Evolutionary conservation across 2,329 filamentous ascomycete species (phyloP), one percentile per base, ranked within the genome.

Genomic region (Eurotiales sp.): DNA sequence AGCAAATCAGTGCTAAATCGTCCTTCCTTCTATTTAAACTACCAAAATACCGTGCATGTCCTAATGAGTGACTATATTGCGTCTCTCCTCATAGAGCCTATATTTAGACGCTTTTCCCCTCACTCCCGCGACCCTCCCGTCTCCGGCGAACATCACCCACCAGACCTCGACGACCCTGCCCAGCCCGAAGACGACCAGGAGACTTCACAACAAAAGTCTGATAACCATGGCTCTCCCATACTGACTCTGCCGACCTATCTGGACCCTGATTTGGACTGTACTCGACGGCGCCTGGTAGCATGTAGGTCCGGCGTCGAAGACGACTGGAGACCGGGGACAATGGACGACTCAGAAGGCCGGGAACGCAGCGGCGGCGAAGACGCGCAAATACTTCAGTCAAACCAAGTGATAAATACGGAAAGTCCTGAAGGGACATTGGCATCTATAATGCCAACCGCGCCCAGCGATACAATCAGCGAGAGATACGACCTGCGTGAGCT

Each of bases 61-160:
- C 65, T 61, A 66, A 77, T 76, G 73, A 75, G 66, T 62, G 66
- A 68, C 59, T 71, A 71, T 45, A 64, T 75, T 46, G 65, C 64
- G 25, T 73, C 72, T 36, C 66, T 72, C 52, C 60, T 76, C 43
- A 68, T 71, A 53, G 72, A 74, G 58, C 66, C 71, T 44, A 68
- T 72, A 56, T 60, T 73, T 56, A 70, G 71, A 56, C 67, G 67
- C 54, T 66, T 69, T 53, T 72, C 71, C 30, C 57, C 54, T 44
- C 62, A 57, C 41, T 44, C 58, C 49, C 34, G 58, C 44, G 37
- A 58, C 37, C 47, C 57, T 46, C 36, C 58, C 50, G 37, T 30
- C 15, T 41, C 27, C 22, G 43, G 36, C 14, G 53, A 63, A 55
- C 53, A 59, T 60, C 54, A 51, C 56, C 50, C 44, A 55, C 61